phyloP scores from a whole-genome alignment of 2,329 filamentous ascomycete species.

The Claviceps humidiphila region DNA sequence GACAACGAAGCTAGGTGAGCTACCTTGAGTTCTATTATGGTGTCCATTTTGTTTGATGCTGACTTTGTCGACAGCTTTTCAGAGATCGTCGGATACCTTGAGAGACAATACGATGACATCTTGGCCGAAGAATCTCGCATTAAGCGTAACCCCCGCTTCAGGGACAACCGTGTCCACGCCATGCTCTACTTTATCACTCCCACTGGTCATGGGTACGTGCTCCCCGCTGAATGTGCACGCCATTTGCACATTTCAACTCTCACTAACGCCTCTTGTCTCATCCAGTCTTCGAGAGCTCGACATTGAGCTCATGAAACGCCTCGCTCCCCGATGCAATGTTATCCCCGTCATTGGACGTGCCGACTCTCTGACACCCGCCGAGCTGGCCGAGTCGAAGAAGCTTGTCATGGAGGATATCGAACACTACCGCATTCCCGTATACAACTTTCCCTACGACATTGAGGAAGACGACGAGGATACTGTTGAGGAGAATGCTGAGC shows the following conservation, averaged over 20 bases:
- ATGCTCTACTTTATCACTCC: slow-evolving; percentile 99
- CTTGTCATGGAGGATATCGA: slow-evolving; percentile 99
- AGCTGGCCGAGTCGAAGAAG: slow-evolving; percentile 98
- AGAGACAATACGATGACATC: slow-evolving; percentile 99
- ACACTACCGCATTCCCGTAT: slow-evolving; percentile 97
- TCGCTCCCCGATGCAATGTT: slow-evolving; percentile 95
- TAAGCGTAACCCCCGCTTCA: slow-evolving; percentile 99
- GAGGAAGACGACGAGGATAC: slow-evolving; percentile 99
- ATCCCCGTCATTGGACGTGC: slow-evolving; percentile 98
- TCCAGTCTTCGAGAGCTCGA: slow-evolving; percentile 88
- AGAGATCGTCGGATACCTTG: slow-evolving; percentile 95
- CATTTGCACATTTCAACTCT: not conserved
- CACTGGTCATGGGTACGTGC: slow-evolving; percentile 74
- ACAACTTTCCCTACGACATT: slow-evolving; percentile 99
- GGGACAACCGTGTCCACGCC: slow-evolving; percentile 96
- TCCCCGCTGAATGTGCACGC: not conserved
- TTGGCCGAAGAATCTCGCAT: slow-evolving; percentile 98
- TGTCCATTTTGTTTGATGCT: not conserved
- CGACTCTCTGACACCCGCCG: slow-evolving; percentile 89
- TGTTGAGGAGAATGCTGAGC: slow-evolving; percentile 96
- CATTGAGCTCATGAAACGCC: slow-evolving; percentile 98
- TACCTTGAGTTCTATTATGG: not conserved
- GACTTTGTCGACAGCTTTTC: slow-evolving; percentile 54
- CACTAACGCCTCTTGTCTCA: slow-evolving; percentile 2
- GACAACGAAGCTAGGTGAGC: slow-evolving; percentile 92